Conservation (phyloP, 768 basidiomycete species). For the Suillus hirtellus region DNA sequence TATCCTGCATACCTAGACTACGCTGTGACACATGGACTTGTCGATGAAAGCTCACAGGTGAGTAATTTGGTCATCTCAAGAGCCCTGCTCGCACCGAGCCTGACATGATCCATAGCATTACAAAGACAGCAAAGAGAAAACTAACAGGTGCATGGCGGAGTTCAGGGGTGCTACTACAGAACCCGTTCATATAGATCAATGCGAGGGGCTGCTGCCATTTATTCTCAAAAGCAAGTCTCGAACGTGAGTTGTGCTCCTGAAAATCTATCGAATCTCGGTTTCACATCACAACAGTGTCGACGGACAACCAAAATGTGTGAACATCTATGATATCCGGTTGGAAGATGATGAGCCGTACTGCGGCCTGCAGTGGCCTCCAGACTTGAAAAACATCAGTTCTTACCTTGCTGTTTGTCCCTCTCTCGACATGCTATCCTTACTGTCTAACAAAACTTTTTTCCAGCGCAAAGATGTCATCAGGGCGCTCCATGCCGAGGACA, state of each 20-base stretch:
- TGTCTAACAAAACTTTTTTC: neutral
- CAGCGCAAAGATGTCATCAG: conserved; percentile 79
- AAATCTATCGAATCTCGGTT: neutral
- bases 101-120: conserved; percentile 48
- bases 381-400: conserved; percentile 68
- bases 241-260: conserved; percentile 22
- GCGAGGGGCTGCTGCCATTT: conserved; percentile 57
- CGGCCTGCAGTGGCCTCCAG: conserved; percentile 98
- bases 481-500: conserved; percentile 79
- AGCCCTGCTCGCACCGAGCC: conserved; percentile 3
- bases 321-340: conserved; percentile 93
- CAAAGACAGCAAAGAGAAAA: conserved; percentile 53
- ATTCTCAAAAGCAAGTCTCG: conserved; percentile 33
- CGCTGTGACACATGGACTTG: conserved; percentile 72
- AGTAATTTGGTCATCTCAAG: conserved; percentile 19
- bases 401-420: conserved; percentile 73
- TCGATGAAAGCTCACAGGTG: conserved; percentile 73
- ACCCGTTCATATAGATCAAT: conserved; percentile 55
- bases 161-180: conserved; percentile 44
- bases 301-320: conserved; percentile 76
- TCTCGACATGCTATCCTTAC: neutral
- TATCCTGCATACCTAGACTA: conserved; percentile 91
- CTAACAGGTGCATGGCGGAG: conserved; percentile 58
- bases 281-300: conserved; percentile 50
- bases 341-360: conserved; percentile 85